A percentile compares a stretch with the other conserved stretches of the same genome.
These are phyloP conservation scores for Calonectria leucothoes DNA, from an alignment of 2,329 filamentous ascomycete genomes.

Conservation along the genomic window DNA sequence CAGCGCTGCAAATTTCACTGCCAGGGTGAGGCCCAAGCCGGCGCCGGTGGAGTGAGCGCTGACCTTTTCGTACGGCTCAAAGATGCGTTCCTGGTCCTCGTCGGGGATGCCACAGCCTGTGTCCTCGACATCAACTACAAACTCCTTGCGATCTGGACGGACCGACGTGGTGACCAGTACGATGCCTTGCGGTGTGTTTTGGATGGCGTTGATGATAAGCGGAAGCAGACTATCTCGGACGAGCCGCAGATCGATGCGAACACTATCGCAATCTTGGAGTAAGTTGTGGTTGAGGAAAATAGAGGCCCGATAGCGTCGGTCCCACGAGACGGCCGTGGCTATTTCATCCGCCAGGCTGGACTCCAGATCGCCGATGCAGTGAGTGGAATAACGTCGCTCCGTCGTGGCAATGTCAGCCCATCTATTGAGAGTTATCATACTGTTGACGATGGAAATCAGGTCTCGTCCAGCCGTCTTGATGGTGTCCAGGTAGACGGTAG, in stretches of 20 bases:
- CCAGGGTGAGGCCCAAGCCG: conserved; percentile 56
- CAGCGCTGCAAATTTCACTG: conserved; percentile 53
- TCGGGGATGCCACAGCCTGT: conserved; percentile 53
- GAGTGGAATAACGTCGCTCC: conserved; percentile 43
- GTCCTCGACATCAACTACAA: conserved; percentile 55
- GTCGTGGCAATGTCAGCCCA: conserved; percentile 51
- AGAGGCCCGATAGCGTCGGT: conserved; percentile 22
- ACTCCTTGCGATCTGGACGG: conserved; percentile 40
- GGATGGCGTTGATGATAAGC: conserved; percentile 54
- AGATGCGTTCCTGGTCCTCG: conserved; percentile 52
- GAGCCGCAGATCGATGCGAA: conserved; percentile 51
- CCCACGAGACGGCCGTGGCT: not conserved
- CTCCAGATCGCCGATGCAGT: conserved; percentile 29
- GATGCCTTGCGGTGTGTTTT: conserved; percentile 51
- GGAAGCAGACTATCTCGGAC: conserved; percentile 56
- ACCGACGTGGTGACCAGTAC: conserved; percentile 49
- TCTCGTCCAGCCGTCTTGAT: conserved; percentile 55
- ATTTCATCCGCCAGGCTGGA: conserved; percentile 24
- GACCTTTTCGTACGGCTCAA: conserved; percentile 56
- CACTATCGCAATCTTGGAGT: conserved; percentile 37
- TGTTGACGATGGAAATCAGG: conserved; percentile 57
- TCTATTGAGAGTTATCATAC: conserved; percentile 53
- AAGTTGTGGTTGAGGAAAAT: conserved; percentile 31
- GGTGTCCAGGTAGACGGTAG: conserved; percentile 42
- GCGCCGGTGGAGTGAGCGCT: conserved; percentile 50